Evolutionary conservation across 306 rosid genomes (phyloP).

Genomic region (Cicer arietinum): DNA sequence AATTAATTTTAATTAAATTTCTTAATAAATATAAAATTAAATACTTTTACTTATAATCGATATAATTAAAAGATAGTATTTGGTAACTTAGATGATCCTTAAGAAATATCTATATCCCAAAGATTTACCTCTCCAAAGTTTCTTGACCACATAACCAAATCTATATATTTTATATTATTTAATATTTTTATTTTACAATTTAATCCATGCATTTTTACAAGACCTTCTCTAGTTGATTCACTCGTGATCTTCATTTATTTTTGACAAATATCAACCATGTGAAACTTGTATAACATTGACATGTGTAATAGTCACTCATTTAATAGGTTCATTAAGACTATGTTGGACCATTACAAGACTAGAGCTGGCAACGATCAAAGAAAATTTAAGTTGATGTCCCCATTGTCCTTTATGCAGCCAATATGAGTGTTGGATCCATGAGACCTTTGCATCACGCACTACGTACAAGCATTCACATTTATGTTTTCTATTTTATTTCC

Average conservation of each 20-base stretch:
- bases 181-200: too few species aligned
- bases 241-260: slow-evolving; percentile 15
- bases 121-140: too few species aligned
- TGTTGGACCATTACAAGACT: slow-evolving; percentile 70
- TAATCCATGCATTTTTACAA: background rate
- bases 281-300: slow-evolving; percentile 50
- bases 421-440: slow-evolving; percentile 53
- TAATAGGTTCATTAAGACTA: slow-evolving; percentile 62
- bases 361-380: slow-evolving; percentile 80
- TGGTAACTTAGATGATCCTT: too few species aligned
- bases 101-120: too few species aligned
- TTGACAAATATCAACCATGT: slow-evolving; percentile 45
- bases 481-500: slow-evolving; percentile 44
- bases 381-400: slow-evolving; percentile 80
- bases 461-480: slow-evolving; percentile 42
- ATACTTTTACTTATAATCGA: too few species aligned
- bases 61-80: too few species aligned
- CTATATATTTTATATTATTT: background rate
- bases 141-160: too few species aligned
- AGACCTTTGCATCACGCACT: slow-evolving; percentile 42
- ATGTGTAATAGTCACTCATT: slow-evolving; percentile 59
- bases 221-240: slow-evolving; percentile 5
- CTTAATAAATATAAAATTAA: too few species aligned
- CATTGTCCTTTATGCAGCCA: slow-evolving; percentile 54
- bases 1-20: too few species aligned